These are phyloP conservation scores for Punctularia strigosozonata DNA, from an alignment of 768 basidiomycete genomes.

Conservation along the genomic window DNA sequence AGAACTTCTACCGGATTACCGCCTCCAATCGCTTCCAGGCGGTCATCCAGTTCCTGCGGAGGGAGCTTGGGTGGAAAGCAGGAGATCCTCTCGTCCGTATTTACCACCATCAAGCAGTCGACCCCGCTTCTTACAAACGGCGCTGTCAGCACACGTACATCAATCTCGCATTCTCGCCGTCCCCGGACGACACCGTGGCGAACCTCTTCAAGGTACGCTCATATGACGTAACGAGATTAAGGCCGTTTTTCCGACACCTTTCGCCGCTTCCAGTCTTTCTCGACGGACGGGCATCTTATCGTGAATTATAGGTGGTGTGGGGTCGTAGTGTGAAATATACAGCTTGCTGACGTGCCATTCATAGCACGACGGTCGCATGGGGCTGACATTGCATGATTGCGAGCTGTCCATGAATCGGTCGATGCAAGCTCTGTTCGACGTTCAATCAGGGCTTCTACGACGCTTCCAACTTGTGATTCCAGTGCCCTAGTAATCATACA, in stretches of 20 bases:
- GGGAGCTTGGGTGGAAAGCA: constrained; percentile 78
- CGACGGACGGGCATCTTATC: constrained; percentile 50
- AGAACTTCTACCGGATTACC: constrained; percentile 97
- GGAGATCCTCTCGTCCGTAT: constrained; percentile 69
- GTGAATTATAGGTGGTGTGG: constrained; percentile 67
- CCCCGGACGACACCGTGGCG: constrained; percentile 64
- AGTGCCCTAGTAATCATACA: too few relatives aligned
- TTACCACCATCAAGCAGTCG: background rate
- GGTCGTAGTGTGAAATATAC: too few relatives aligned
- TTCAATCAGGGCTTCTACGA: too few relatives aligned
- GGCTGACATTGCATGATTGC: too few relatives aligned
- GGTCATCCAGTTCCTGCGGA: constrained; percentile 86
- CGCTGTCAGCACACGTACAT: constrained; percentile 56
- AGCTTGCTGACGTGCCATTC: too few relatives aligned
- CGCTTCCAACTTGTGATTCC: too few relatives aligned
- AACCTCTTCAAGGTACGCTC: constrained; percentile 50
- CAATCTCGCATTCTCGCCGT: constrained; percentile 66
- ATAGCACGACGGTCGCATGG: constrained; percentile 48
- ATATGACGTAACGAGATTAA: too few relatives aligned
- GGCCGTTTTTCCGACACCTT: background rate
- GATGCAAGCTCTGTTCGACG: too few relatives aligned
- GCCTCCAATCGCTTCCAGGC: constrained; percentile 90
- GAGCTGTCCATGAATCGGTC: too few relatives aligned
- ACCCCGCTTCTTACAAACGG: too few relatives aligned
- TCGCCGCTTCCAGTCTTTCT: constrained; percentile 36